A percentile compares a stretch with the other conserved stretches of the same genome.
Evolutionary conservation across 2,329 filamentous ascomycete species (phyloP).

Genomic region (Xylaria sp.): DNA sequence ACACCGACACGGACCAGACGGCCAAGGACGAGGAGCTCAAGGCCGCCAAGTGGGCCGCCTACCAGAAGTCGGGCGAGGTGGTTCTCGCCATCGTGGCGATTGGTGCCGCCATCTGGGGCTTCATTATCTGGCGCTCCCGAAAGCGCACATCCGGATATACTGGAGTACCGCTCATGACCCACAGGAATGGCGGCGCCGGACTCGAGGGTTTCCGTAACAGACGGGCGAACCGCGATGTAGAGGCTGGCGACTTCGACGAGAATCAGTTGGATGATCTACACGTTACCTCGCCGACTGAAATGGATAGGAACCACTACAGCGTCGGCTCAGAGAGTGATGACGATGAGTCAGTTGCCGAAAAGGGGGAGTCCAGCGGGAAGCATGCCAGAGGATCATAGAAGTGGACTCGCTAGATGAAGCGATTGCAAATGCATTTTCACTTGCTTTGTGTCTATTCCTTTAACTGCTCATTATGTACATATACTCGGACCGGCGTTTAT

Average conservation of each 20-base stretch:
- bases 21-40: conserved; percentile 78
- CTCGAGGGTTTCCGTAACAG: conserved; percentile 61
- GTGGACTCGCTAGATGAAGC: background rate
- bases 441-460: conserved; percentile 3
- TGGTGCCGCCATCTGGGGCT: conserved; percentile 78
- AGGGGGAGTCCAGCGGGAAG: conserved; percentile 43
- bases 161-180: conserved; percentile 56
- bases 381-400: conserved; percentile 15
- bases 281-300: conserved; percentile 57
- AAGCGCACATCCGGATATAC: conserved; percentile 66
- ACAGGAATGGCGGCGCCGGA: conserved; percentile 50
- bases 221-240: conserved; percentile 61
- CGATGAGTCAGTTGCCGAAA: conserved; percentile 49
- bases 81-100: conserved; percentile 84
- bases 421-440: background rate
- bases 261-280: conserved; percentile 71
- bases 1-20: conserved; percentile 71
- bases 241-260: conserved; percentile 73
- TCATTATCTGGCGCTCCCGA: conserved; percentile 72
- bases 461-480: conserved; percentile 7
- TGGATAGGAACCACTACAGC: conserved; percentile 61
- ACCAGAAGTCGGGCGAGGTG: conserved; percentile 86
- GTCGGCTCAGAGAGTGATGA: conserved; percentile 68
- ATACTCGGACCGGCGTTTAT: conserved; percentile 23
- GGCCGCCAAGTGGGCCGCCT: conserved; percentile 87